Evolutionary conservation across 2,329 filamentous ascomycete genomes (phyloP).

Genomic region (Colletotrichum brevisporum): DNA sequence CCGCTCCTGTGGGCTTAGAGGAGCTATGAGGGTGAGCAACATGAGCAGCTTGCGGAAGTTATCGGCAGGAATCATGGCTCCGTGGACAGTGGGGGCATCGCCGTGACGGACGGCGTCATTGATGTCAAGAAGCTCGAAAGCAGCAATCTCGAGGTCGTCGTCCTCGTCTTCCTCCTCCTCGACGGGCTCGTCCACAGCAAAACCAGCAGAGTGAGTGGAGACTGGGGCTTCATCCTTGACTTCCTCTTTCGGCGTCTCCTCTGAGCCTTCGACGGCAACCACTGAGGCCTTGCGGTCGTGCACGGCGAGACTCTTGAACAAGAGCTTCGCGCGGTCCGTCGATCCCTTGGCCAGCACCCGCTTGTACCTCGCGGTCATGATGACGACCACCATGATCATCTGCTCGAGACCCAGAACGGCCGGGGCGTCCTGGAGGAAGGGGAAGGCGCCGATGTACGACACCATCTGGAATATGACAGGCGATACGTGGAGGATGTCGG

Average conservation of each 20-base stretch:
- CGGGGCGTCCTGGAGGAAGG: conserved; percentile 79
- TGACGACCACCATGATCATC: conserved; percentile 79
- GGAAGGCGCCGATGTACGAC: conserved; percentile 80
- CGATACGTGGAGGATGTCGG: conserved; percentile 77
- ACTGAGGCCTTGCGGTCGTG: conserved; percentile 72
- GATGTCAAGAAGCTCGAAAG: conserved; percentile 77
- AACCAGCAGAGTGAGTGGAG: conserved; percentile 53
- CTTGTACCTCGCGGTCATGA: conserved; percentile 79
- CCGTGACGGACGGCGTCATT: conserved; percentile 71
- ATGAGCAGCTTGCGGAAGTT: conserved; percentile 80
- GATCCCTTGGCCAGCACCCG: conserved; percentile 72
- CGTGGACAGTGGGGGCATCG: conserved; percentile 65
- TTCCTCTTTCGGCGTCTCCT: conserved; percentile 13
- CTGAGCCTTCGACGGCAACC: conserved; percentile 40
- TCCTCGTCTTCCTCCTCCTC: conserved; percentile 65
- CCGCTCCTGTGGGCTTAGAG: conserved; percentile 75
- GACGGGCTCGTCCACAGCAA: conserved; percentile 61
- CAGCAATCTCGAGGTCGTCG: conserved; percentile 77
- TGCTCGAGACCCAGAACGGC: conserved; percentile 78
- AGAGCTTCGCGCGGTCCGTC: conserved; percentile 71
- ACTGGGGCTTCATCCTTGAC: conserved; percentile 30
- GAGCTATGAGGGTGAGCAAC: conserved; percentile 77
- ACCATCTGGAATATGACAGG: conserved; percentile 80
- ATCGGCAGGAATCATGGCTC: conserved; percentile 80
- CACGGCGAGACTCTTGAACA: conserved; percentile 81